Evolutionary conservation across 2,329 filamentous ascomycete genomes (phyloP).

Genomic region (Diplodia mutila): DNA sequence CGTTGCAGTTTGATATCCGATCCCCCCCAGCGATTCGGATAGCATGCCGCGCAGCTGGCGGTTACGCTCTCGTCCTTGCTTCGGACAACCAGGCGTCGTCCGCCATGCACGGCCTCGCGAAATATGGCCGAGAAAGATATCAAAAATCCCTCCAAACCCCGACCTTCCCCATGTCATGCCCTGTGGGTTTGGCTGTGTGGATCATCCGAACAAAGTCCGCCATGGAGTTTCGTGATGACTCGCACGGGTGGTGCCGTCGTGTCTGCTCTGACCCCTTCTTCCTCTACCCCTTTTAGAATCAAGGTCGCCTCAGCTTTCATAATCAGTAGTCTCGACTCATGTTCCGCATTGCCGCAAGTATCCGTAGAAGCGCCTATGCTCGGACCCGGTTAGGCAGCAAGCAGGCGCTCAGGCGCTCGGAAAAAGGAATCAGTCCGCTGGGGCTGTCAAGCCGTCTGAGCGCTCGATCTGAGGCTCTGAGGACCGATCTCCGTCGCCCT

Average conservation of each 20-base stretch:
- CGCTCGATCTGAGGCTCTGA: slow-evolving; percentile 13
- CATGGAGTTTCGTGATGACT: not conserved
- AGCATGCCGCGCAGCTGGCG: slow-evolving; percentile 5
- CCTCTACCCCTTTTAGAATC: not conserved
- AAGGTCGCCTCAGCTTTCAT: not conserved
- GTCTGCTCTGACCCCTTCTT: not conserved
- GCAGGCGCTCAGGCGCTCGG: not conserved
- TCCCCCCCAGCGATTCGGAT: not conserved
- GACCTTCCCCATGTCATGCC: not conserved
- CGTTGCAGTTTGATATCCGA: not conserved
- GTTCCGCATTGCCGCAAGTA: not conserved
- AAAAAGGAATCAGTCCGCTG: not conserved
- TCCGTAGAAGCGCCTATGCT: slow-evolving; percentile 6
- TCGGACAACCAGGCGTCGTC: not conserved
- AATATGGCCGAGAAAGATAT: not conserved
- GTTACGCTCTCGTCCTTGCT: not conserved
- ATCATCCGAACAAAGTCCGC: slow-evolving; percentile 23
- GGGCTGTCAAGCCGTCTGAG: not conserved
- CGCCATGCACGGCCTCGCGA: not conserved
- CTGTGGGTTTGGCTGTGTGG: not conserved
- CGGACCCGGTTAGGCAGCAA: not conserved
- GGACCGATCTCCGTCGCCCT: not conserved
- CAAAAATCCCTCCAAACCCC: not conserved
- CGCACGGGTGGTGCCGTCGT: not conserved
- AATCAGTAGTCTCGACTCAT: not conserved